Conservation (phyloP, 164 flowering plant species). For the Nelumbo lutea region DNA sequence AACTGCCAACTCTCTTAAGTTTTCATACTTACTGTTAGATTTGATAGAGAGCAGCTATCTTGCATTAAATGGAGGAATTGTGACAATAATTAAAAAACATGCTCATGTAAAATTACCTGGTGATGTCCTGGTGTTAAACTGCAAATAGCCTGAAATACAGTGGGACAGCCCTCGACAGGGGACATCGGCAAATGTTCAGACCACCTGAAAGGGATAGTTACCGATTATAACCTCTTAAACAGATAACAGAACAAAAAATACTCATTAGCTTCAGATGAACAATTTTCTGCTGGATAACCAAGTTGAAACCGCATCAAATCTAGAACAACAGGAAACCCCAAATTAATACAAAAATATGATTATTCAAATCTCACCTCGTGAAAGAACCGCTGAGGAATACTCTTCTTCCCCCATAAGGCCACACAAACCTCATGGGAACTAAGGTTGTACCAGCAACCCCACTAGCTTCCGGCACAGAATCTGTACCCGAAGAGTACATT, state of each 20-base stretch:
- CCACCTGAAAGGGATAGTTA: constrained; percentile 51
- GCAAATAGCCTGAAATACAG: constrained; percentile 72
- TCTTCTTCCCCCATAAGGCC: constrained; percentile 60
- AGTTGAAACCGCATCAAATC: no score
- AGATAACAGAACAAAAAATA: neutral
- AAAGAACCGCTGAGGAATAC: constrained; percentile 49
- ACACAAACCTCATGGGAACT: constrained; percentile 44
- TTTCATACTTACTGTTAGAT: neutral
- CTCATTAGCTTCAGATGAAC: neutral
- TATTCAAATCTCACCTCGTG: constrained; percentile 31
- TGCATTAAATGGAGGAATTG: neutral
- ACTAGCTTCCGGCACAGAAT: constrained; percentile 27
- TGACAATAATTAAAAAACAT: neutral
- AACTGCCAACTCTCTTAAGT: neutral
- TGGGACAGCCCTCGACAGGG: constrained; percentile 84
- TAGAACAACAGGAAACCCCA: neutral
- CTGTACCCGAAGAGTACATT: constrained; percentile 39
- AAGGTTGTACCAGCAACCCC: constrained; percentile 28
- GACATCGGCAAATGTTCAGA: constrained; percentile 66
- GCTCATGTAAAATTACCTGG: constrained; percentile 43
- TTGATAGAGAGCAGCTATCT: neutral
- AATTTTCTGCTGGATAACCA: no score
- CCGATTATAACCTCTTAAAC: neutral
- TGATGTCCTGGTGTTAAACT: constrained; percentile 69
- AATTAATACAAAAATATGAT: neutral